Percentiles rank a stretch among this genome's conserved stretches.
phyloP scores from a whole-genome alignment of 495 filamentous ascomycete species.

The Neurospora sp. region DNA sequence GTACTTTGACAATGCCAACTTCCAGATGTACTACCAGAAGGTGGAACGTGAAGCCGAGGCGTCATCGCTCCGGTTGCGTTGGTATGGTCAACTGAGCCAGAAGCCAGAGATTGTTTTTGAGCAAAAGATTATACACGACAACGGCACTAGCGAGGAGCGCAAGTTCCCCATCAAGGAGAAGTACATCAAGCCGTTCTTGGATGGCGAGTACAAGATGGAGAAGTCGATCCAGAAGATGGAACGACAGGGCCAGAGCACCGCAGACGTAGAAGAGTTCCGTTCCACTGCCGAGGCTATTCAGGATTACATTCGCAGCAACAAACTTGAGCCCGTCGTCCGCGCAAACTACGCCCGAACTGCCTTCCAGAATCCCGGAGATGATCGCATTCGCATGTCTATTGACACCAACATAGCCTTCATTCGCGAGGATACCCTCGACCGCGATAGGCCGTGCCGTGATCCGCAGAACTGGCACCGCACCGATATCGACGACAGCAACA shows the following conservation, averaged over 20 bases:
- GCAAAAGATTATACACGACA: slow-evolving; percentile 75
- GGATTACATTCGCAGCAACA: slow-evolving; percentile 62
- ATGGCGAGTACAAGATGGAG: slow-evolving; percentile 84
- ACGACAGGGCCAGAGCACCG: slow-evolving; percentile 46
- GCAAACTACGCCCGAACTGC: slow-evolving; percentile 92
- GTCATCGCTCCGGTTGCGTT: slow-evolving; percentile 75
- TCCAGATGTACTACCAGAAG: slow-evolving; percentile 77
- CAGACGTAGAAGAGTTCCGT: slow-evolving; percentile 59
- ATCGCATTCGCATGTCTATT: slow-evolving; percentile 81
- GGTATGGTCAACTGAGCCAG: slow-evolving; percentile 76
- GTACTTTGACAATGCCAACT: slow-evolving; percentile 85
- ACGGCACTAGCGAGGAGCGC: slow-evolving; percentile 63
- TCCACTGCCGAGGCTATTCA: slow-evolving; percentile 68
- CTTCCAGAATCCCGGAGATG: slow-evolving; percentile 91
- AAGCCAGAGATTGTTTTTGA: slow-evolving; percentile 74
- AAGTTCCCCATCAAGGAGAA: slow-evolving; percentile 84
- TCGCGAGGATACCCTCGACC: slow-evolving; percentile 79
- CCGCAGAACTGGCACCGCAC: slow-evolving; percentile 80
- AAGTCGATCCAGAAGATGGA: slow-evolving; percentile 79
- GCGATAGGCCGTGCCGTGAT: slow-evolving; percentile 75
- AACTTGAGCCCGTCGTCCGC: slow-evolving; percentile 74
- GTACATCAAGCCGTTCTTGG: slow-evolving; percentile 81
- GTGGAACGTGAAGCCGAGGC: slow-evolving; percentile 67
- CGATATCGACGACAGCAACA: slow-evolving; percentile 74
- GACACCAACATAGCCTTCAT: slow-evolving; percentile 90